phyloP scores from a whole-genome alignment of 805 yeast species.

The Nakazawaea peltata region DNA sequence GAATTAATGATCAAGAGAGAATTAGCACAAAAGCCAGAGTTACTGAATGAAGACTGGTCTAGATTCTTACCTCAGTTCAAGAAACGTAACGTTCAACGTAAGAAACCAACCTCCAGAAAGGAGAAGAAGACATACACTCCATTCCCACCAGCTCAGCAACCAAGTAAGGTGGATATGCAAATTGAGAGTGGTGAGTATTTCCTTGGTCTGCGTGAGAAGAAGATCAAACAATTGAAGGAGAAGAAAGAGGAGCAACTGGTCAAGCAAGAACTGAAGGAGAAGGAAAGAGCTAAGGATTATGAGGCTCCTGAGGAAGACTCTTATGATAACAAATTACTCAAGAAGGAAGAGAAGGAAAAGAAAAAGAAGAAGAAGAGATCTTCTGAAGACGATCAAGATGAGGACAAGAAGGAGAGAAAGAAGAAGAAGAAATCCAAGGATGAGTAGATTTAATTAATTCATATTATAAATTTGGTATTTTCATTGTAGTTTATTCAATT shows the following conservation, averaged over 20 bases:
- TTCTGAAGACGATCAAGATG: too few species aligned
- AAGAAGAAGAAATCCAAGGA: conserved; percentile 4
- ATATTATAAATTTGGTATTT: too few species aligned
- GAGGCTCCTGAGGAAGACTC: conserved; percentile 74
- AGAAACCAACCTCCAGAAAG: conserved; percentile 55
- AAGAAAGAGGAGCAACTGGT: conserved; percentile 75
- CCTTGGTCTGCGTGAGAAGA: conserved; percentile 80
- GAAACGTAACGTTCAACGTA: conserved; percentile 92
- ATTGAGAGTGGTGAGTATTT: conserved; percentile 98
- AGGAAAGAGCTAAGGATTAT: conserved; percentile 69
- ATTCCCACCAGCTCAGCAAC: conserved; percentile 96
- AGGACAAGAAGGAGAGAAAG: conserved; percentile 17
- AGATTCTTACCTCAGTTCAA: conserved; percentile 94
- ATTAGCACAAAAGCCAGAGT: conserved; percentile 87
- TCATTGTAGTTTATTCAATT: too few species aligned
- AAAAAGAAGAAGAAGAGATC: conserved; percentile 21
- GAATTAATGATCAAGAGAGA: conserved; percentile 97
- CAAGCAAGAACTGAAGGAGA: conserved; percentile 53
- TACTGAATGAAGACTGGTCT: conserved; percentile 95
- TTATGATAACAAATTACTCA: conserved; percentile 26
- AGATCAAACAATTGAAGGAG: conserved; percentile 58
- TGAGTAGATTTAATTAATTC: not conserved
- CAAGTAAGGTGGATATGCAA: conserved; percentile 94
- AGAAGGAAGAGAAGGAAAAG: conserved; percentile 21
- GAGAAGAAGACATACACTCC: conserved; percentile 84